Conservation (phyloP, 305 asterid genomes). For the Plantago rigida region DNA sequence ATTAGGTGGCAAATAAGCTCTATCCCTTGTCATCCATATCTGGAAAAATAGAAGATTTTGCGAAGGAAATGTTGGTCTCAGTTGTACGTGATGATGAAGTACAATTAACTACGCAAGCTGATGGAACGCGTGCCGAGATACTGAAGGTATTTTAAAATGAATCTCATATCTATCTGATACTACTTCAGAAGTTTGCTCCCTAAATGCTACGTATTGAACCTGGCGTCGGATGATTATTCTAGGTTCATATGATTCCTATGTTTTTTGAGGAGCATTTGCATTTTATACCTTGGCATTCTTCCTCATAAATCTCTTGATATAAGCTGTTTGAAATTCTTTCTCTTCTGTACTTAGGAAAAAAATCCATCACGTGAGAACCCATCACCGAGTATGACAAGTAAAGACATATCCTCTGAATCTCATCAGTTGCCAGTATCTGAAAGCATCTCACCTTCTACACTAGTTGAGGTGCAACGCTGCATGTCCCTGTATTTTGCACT, state of each 20-base stretch:
- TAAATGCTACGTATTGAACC: background rate
- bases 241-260: too few species aligned
- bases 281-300: slow-evolving; percentile 14
- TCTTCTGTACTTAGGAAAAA: slow-evolving; percentile 45
- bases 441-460: slow-evolving; percentile 39
- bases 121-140: slow-evolving; percentile 41
- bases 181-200: slow-evolving; percentile 14
- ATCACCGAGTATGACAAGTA: slow-evolving; percentile 29
- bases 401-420: slow-evolving; percentile 35
- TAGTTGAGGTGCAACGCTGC: slow-evolving; percentile 76
- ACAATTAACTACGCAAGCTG: slow-evolving; percentile 36
- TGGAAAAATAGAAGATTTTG: slow-evolving; percentile 73
- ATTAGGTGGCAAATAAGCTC: slow-evolving; percentile 92
- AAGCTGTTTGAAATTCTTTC: slow-evolving; percentile 15
- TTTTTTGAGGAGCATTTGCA: too few species aligned
- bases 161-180: slow-evolving; percentile 11
- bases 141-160: slow-evolving; percentile 42
- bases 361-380: slow-evolving; percentile 43
- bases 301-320: slow-evolving; percentile 20
- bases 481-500: slow-evolving; percentile 91
- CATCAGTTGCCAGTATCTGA: slow-evolving; percentile 50
- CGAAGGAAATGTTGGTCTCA: slow-evolving; percentile 73
- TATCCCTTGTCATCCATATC: slow-evolving; percentile 76
- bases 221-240: too few species aligned
- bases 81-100: slow-evolving; percentile 42